Base-by-base conservation (phyloP, 345 rosid species). In the Atalantia buxifolia region DNA sequence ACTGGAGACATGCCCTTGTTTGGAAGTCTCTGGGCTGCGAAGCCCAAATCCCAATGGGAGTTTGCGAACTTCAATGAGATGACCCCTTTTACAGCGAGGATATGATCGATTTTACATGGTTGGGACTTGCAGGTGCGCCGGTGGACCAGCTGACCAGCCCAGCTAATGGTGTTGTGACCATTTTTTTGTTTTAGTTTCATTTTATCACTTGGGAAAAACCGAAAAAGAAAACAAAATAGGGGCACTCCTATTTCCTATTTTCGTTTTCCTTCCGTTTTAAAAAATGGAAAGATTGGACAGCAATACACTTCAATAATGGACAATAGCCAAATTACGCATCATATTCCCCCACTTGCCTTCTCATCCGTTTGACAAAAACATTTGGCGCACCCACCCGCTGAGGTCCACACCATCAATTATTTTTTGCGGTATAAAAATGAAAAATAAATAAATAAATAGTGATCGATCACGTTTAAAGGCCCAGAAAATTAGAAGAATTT, bases 131-230 rank as follows among this genome's bases (percentile, higher is more conserved):
- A 28, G 28, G 62, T 74, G 81, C 22, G 31, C 7, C 27, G 22
- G 77, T 77, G 79, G 35, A 33, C 35, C 35, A 33, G 6, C 6
- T 1, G 82, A 76, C 82, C 84, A 80, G 77, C 69, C 80, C 78
- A 78, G 21, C 24, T 59, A 31, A 14, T 48, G 64, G 64, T 64
- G 50, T 75, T 57, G 28, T 42, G 28, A 27, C 62, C 42, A 30
- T 64, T 64, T 74, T 38, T 38, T 6, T 1, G 10, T 70, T 18
- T 30, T 38, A 0, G 0, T 55, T 55, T 22, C 0, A 0, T 4
- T 5, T 5, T 25, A 12, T 3, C 50, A 12, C 50, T 12, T 12
- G 50, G 0, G 16, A 42, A 42, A n/a, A n/a, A n/a, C n/a, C n/a
- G n/a, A n/a, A n/a, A 42, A 42, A 2, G 4, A 42, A 42, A 42